A percentile compares a stretch with the other conserved stretches of the same genome.
These are phyloP conservation scores for Lanmaoa pseudosensibilis DNA, from an alignment of 768 basidiomycete species.

Conservation along the genomic window DNA sequence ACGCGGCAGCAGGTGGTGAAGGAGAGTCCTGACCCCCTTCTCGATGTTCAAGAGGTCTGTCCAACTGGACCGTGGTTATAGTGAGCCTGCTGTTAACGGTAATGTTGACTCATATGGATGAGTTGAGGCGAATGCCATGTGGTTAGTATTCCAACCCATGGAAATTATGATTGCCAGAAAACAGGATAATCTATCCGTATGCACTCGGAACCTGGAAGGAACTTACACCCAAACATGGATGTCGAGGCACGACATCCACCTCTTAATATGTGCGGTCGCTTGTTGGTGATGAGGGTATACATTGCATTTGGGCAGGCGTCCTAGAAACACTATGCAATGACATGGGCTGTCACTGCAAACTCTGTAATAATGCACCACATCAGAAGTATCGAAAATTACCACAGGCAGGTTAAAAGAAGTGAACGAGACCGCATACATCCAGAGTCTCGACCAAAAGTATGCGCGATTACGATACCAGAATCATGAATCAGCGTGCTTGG, in stretches of 20 bases:
- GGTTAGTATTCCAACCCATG: neutral
- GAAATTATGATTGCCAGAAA: neutral
- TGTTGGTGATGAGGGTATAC: neutral
- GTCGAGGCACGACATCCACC: neutral
- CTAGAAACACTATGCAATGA: conserved; percentile 5
- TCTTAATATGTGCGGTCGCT: neutral
- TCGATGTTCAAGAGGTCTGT: too few relatives aligned
- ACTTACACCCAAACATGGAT: neutral
- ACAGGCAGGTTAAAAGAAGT: neutral
- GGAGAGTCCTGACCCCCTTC: too few relatives aligned
- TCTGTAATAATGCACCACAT: conserved; percentile 13
- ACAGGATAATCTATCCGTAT: neutral
- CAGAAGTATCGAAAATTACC: conserved; percentile 5
- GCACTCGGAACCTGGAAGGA: neutral
- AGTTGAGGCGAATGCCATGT: neutral
- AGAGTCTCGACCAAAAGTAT: neutral
- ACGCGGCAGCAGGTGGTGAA: too few relatives aligned
- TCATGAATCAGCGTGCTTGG: conserved; percentile 7
- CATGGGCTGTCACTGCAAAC: neutral
- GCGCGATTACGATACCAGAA: neutral
- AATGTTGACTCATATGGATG: neutral
- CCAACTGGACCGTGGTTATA: too few relatives aligned
- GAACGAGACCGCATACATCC: conserved; percentile 6
- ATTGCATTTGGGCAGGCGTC: neutral
- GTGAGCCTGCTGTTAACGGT: too few relatives aligned